Conservation (phyloP, 208 protist species). For the Trypanosoma mega region DNA sequence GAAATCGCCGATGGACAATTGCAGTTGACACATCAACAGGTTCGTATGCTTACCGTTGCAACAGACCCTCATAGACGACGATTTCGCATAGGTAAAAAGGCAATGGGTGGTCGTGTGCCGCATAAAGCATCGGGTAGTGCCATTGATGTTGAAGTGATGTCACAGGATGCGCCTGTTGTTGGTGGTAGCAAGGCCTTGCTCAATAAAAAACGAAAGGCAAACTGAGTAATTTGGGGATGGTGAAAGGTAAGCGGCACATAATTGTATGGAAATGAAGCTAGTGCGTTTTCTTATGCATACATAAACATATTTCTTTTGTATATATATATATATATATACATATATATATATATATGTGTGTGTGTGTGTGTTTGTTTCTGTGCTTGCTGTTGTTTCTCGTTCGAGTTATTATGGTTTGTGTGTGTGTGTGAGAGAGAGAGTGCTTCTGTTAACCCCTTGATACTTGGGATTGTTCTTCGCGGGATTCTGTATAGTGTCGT, state of each 20-base stretch:
- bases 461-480: background rate
- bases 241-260: background rate
- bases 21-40: slow-evolving; percentile 60
- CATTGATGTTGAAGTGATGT: slow-evolving; percentile 8
- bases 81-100: slow-evolving; percentile 20
- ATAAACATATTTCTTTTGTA: slow-evolving; percentile 10
- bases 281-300: background rate
- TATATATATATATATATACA: background rate
- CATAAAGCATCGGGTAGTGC: slow-evolving; percentile 4
- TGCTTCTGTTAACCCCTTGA: background rate
- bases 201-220: slow-evolving; percentile 19
- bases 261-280: background rate
- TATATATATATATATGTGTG: slow-evolving; percentile 11
- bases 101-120: background rate
- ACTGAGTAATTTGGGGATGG: background rate
- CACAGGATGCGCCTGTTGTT: slow-evolving; percentile 7
- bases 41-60: slow-evolving; percentile 28
- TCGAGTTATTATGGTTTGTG: no score
- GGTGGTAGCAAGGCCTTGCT: slow-evolving; percentile 27
- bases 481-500: background rate
- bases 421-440: slow-evolving; percentile 7
- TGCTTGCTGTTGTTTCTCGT: no score
- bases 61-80: slow-evolving; percentile 23
- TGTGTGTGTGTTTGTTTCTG: slow-evolving; percentile 10
- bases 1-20: slow-evolving; percentile 89